phyloP scores from a whole-genome alignment of 495 filamentous ascomycete species.

The Lasiosphaeria ovina region DNA sequence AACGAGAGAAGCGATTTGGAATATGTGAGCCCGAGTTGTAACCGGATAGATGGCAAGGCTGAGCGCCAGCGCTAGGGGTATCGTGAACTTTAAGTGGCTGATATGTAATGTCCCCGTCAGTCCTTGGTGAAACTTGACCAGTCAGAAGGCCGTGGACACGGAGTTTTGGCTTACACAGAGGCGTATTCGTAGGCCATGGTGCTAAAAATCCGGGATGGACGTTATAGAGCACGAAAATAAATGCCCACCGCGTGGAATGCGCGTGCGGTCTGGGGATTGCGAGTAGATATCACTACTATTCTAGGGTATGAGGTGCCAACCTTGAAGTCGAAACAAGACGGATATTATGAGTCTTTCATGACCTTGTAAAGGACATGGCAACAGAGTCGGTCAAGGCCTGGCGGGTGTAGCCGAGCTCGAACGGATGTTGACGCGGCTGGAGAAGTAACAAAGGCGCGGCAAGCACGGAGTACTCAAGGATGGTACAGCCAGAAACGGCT shows the following conservation, averaged over 20 bases:
- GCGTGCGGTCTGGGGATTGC: not conserved
- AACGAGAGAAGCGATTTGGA: conserved; percentile 56
- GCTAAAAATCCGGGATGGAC: not conserved
- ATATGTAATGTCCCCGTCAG: not conserved
- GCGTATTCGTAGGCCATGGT: conserved; percentile 67
- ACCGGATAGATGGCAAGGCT: conserved; percentile 58
- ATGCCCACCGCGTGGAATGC: not conserved
- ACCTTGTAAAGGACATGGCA: too few relatives aligned
- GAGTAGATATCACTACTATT: not conserved
- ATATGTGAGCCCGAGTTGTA: conserved; percentile 54
- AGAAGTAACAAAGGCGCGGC: too few relatives aligned
- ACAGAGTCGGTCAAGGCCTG: too few relatives aligned
- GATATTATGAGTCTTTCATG: too few relatives aligned
- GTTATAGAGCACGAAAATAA: not conserved
- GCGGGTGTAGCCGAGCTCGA: too few relatives aligned
- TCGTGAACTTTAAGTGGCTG: conserved; percentile 67
- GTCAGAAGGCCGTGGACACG: not conserved
- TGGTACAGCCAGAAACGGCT: too few relatives aligned
- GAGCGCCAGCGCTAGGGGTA: conserved; percentile 58
- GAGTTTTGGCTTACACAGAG: conserved; percentile 51
- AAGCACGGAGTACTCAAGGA: too few relatives aligned
- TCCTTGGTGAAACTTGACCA: not conserved
- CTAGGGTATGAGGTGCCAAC: not conserved
- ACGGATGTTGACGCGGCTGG: too few relatives aligned
- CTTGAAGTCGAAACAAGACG: too few relatives aligned